Base-by-base conservation (phyloP, 805 yeast species). In the Nakazawaea siamensis region DNA sequence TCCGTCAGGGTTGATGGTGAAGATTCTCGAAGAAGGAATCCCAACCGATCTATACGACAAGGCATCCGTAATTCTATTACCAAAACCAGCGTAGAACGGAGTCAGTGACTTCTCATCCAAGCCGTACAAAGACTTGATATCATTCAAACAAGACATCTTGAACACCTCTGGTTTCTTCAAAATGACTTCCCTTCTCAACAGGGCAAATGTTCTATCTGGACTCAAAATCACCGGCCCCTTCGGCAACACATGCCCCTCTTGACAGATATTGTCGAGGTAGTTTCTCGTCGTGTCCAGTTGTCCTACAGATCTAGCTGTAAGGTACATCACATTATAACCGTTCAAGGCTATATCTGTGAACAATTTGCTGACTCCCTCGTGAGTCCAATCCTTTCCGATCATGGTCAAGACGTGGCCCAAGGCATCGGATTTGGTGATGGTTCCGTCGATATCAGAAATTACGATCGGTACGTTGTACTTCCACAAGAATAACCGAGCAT, bases 351-450 rank as follows among this genome's bases (percentile, higher is more conserved):
- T 92, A 54, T 92, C 98, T n/a, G 75, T 76, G 52, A 88, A 92
- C 38, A 92, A 61, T 49, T 79, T 78, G 2, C 97, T 95, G 27
- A 92, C 98, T 21, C 98, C 98, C 2, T 77, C 73, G 54, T 92
- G 98, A 0, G 98, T 92, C 98, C 98, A 92, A 61, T 92, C 98
- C 47, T 86, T 73, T 4, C 98, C 98, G 24, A 92, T 64, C 76
- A 90, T 77, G 13, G 92, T 87, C 55, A 92, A 64, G 2, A 92
- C 90, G 57, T 92, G 98, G 3, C 98, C 98, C 49, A 92, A 63
- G 0, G 98, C 98, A 61, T 92, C 98, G 1, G 97, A 87, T 57
- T 87, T 88, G 13, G 98, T 92, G 45, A 92, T 92, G 2, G 98
- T 92, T 13, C 98, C 98, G 55, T 92, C 98, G 39, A 92, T 92